A percentile compares a stretch with the other conserved stretches of the same genome.
phyloP scores from a whole-genome alignment of 345 rosid species.

The Turnera subulata region DNA sequence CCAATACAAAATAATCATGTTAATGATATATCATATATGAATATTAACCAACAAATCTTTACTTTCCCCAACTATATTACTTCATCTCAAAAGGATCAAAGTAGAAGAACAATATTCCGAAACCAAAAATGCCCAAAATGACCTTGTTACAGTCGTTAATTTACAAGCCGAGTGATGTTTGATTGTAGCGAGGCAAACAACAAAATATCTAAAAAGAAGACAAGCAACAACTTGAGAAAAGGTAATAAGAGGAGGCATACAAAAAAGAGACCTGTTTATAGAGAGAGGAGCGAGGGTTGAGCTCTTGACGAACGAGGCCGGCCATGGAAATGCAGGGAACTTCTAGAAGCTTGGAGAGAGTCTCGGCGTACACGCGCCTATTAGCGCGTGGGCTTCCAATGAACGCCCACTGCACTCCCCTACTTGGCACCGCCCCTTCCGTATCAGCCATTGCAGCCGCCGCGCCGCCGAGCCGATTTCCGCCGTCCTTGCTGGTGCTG shows the following conservation, averaged over 20 bases:
- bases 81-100: too few relatives aligned
- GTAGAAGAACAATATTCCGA: too few relatives aligned
- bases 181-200: too few relatives aligned
- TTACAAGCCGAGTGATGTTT: too few relatives aligned
- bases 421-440: slow-evolving; percentile 12
- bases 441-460: slow-evolving; percentile 18
- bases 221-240: too few relatives aligned
- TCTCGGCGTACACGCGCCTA: slow-evolving; percentile 28
- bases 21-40: too few relatives aligned
- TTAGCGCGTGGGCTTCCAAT: slow-evolving; percentile 32
- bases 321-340: slow-evolving; percentile 38
- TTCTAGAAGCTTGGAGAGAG: slow-evolving; percentile 30
- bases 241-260: too few relatives aligned
- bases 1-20: too few relatives aligned
- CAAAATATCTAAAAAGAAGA: background rate
- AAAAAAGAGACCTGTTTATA: slow-evolving; percentile 20
- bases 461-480: background rate
- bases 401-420: slow-evolving; percentile 39
- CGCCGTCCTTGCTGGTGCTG: background rate
- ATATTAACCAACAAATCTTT: too few relatives aligned
- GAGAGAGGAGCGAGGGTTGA: slow-evolving; percentile 30
- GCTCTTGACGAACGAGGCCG: slow-evolving; percentile 35
- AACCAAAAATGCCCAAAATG: too few relatives aligned
- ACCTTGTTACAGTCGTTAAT: too few relatives aligned
- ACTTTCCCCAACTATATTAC: too few relatives aligned